Evolutionary conservation across 2,329 filamentous ascomycete species (phyloP).

Genomic region (Hypoxylon sp.): DNA sequence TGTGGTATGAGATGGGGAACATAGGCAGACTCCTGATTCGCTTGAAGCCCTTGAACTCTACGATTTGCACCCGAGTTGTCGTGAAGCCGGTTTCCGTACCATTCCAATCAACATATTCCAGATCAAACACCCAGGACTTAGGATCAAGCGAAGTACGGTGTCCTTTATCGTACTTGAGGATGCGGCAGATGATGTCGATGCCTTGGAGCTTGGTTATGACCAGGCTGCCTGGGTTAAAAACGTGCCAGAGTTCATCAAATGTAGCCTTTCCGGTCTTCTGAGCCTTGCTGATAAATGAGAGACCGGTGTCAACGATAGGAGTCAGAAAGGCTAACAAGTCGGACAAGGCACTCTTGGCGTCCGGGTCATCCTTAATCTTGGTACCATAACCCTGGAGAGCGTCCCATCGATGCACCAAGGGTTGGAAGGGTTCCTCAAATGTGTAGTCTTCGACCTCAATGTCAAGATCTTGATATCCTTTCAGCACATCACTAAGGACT

Average conservation of each 20-base stretch:
- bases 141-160: no score
- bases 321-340: conserved; percentile 45
- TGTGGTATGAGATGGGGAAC: conserved; percentile 45
- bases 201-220: conserved; percentile 46
- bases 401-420: conserved; percentile 50
- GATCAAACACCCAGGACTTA: conserved; percentile 39
- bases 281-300: conserved; percentile 41
- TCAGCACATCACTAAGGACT: conserved; percentile 44
- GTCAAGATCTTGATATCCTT: conserved; percentile 48
- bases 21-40: conserved; percentile 43
- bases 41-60: conserved; percentile 40
- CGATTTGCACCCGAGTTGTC: conserved; percentile 39
- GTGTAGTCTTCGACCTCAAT: conserved; percentile 47
- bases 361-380: background rate
- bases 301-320: conserved; percentile 43
- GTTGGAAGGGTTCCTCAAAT: conserved; percentile 46
- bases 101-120: conserved; percentile 51
- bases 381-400: conserved; percentile 33
- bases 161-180: conserved; percentile 45
- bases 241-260: conserved; percentile 48
- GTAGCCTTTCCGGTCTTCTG: conserved; percentile 44
- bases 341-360: conserved; percentile 26
- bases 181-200: conserved; percentile 49
- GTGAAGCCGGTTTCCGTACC: conserved; percentile 45
- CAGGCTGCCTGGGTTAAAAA: conserved; percentile 48